Evolutionary conservation across 2,329 filamentous ascomycete genomes (phyloP).

Genomic region (Aspergillus fumigatiaffinis): DNA sequence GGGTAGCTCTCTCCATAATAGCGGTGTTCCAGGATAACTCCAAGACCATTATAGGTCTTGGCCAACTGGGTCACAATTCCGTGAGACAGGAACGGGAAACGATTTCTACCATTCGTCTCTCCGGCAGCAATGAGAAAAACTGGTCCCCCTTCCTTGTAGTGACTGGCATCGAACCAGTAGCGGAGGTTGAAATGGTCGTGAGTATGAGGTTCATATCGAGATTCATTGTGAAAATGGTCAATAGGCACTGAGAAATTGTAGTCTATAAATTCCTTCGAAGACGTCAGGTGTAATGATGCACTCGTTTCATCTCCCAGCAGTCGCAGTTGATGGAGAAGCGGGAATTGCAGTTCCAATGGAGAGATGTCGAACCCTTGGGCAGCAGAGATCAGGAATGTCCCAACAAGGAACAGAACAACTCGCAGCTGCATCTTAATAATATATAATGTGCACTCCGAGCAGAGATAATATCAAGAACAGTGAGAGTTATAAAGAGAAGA

Average conservation of each 20-base stretch:
- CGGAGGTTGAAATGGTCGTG: slow-evolving; percentile 64
- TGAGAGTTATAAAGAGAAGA: neutral
- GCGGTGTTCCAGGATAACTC: slow-evolving; percentile 78
- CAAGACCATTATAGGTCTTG: slow-evolving; percentile 67
- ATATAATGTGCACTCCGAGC: neutral
- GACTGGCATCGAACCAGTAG: slow-evolving; percentile 77
- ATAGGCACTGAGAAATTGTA: slow-evolving; percentile 57
- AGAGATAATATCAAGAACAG: neutral
- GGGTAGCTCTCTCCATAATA: slow-evolving; percentile 81
- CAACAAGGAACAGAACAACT: neutral
- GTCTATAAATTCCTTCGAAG: slow-evolving; percentile 38
- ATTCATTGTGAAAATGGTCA: slow-evolving; percentile 81
- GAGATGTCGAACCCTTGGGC: neutral
- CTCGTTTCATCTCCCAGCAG: neutral
- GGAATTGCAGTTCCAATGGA: neutral
- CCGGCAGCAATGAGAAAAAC: slow-evolving; percentile 74
- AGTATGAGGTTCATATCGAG: slow-evolving; percentile 71
- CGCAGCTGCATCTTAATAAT: neutral
- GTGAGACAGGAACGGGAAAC: slow-evolving; percentile 68
- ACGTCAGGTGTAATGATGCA: neutral
- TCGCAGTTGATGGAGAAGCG: neutral
- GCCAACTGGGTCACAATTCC: slow-evolving; percentile 70
- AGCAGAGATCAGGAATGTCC: neutral
- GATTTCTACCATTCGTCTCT: slow-evolving; percentile 47
- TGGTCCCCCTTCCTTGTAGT: slow-evolving; percentile 74